phyloP scores from a whole-genome alignment of 805 yeast genomes.

The Jamesozyma gamospora region DNA sequence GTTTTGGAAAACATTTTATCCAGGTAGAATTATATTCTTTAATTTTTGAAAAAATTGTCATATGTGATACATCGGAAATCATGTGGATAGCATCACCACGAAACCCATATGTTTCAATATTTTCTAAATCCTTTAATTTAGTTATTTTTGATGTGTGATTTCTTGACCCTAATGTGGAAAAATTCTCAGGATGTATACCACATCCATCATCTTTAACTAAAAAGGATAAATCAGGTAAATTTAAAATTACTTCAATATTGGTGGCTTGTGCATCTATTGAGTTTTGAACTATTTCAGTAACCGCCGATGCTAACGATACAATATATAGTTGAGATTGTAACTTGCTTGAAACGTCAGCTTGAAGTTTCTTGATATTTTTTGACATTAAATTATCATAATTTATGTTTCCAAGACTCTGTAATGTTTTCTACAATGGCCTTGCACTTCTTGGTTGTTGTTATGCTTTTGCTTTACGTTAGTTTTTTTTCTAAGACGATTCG shows the following conservation, averaged over 20 bases:
- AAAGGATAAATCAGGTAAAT: constrained; percentile 28
- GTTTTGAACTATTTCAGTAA: constrained; percentile 45
- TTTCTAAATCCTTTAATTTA: constrained; percentile 30
- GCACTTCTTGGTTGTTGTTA: too few relatives aligned
- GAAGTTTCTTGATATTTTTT: constrained; percentile 10
- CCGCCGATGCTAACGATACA: constrained; percentile 32
- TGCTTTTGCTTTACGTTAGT: too few relatives aligned
- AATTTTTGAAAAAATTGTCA: constrained; percentile 41
- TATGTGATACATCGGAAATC: constrained; percentile 37
- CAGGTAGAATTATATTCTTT: constrained; percentile 24
- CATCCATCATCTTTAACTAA: constrained; percentile 58
- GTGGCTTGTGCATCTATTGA: constrained; percentile 45
- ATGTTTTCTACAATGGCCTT: too few relatives aligned
- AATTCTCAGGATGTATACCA: constrained; percentile 48
- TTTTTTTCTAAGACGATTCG: too few relatives aligned
- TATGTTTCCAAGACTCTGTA: too few relatives aligned
- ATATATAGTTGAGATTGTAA: constrained; percentile 31
- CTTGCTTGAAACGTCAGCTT: constrained; percentile 7
- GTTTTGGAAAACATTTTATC: constrained; percentile 11
- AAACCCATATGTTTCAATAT: constrained; percentile 47
- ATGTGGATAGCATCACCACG: constrained; percentile 63
- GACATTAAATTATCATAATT: too few relatives aligned
- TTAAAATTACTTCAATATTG: constrained; percentile 30
- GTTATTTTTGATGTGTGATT: constrained; percentile 48
- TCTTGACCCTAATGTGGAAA: constrained; percentile 37